Percentiles rank a stretch among this genome's conserved stretches.
These are phyloP conservation scores for Malus hybrid DNA, from an alignment of 331 rosid genomes.

Conservation along the genomic window DNA sequence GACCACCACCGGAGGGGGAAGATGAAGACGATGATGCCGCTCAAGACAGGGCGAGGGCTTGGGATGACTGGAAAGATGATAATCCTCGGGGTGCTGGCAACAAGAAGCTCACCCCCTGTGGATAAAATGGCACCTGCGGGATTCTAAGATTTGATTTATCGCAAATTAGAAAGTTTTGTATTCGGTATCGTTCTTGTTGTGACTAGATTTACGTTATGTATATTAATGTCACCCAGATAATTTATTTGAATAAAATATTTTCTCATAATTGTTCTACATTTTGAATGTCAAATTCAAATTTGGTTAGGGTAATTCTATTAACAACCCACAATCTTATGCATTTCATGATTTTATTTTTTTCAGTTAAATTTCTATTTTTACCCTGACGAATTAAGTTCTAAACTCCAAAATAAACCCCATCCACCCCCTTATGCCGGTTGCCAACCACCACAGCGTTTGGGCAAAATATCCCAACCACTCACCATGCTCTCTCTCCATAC, in stretches of 20 bases:
- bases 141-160: neutral
- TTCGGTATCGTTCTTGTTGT: neutral
- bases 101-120: slow-evolving; percentile 87
- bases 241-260: neutral
- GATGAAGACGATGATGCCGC: slow-evolving; percentile 78
- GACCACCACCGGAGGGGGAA: slow-evolving; percentile 34
- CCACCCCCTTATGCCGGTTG: too few relatives aligned
- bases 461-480: too few relatives aligned
- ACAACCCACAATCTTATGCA: too few relatives aligned
- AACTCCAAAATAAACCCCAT: too few relatives aligned
- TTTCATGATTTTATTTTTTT: too few relatives aligned
- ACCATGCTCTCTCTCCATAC: too few relatives aligned
- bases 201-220: neutral
- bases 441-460: too few relatives aligned
- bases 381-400: too few relatives aligned
- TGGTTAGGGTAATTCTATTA: too few relatives aligned
- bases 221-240: neutral
- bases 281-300: too few relatives aligned
- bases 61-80: slow-evolving; percentile 97
- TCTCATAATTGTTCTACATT: neutral
- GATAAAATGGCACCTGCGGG: slow-evolving; percentile 22
- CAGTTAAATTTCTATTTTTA: too few relatives aligned
- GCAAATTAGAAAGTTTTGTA: neutral
- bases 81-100: slow-evolving; percentile 96
- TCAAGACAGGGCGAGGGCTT: slow-evolving; percentile 79